Percentiles rank a stretch among this genome's conserved stretches.
Evolutionary conservation across 2,329 filamentous ascomycete genomes (phyloP).

Genomic region (Fusarium sp.): DNA sequence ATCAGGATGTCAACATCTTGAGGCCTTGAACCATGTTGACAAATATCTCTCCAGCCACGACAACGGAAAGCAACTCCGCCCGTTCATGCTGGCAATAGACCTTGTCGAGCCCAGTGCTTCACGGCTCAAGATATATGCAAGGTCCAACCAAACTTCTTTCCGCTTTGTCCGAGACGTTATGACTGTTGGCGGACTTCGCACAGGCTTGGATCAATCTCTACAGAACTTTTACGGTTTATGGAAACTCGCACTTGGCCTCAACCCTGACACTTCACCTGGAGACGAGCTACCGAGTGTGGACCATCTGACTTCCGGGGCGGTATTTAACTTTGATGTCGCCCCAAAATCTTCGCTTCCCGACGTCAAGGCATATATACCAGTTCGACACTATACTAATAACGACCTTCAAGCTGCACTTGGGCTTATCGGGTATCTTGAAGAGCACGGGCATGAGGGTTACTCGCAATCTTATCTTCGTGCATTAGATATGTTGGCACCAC

Average conservation of each 20-base stretch:
- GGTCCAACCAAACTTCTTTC: not conserved
- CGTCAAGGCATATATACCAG: not conserved
- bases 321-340: not conserved
- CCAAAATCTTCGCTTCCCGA: not conserved
- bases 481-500: not conserved
- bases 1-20: not conserved
- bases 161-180: not conserved
- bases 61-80: not conserved
- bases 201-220: not conserved
- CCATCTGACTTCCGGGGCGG: not conserved
- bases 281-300: not conserved
- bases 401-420: not conserved
- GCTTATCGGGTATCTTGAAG: not conserved
- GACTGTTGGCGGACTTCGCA: not conserved
- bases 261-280: not conserved
- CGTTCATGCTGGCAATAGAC: slow-evolving; percentile 3
- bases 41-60: not conserved
- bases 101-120: not conserved
- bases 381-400: not conserved
- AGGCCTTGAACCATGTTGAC: not conserved
- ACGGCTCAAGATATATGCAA: not conserved
- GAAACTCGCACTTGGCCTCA: not conserved
- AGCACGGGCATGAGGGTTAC: not conserved
- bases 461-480: not conserved
- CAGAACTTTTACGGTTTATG: not conserved